Base-by-base conservation (phyloP, 768 basidiomycete genomes). In the Coprinopsis strossmayeri region DNA sequence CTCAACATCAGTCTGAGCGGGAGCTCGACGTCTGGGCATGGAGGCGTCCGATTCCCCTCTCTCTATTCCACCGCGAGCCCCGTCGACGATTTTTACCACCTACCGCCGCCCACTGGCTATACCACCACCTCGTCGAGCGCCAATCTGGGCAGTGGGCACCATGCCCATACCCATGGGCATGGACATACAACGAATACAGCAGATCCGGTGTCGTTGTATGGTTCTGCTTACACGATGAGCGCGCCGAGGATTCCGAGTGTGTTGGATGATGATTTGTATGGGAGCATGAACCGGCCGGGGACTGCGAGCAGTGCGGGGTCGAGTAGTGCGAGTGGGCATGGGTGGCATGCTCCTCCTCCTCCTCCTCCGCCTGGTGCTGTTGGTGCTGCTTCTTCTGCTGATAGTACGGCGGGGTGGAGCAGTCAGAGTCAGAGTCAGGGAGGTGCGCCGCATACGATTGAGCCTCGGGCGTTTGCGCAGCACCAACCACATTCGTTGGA, bases 21-120 rank as follows among this genome's bases (percentile, higher is more conserved):
- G 9, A 9, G 21, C 40, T 5, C 21, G 4, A n/a, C n/a, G n/a
- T n/a, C n/a, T n/a, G n/a, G n/a, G n/a, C n/a, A n/a, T n/a, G n/a
- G n/a, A 5, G 43, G 43, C 18, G 12, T 23, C 28, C 27, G 50
- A 17, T 53, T 53, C 17, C 49, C 55, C 5, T 51, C 62, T 9
- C 52, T 24, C 59, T 35, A 11, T 63, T 68, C 10, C 48, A 56
- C 27, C 63, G 63, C 15, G 49, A 67, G 4, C 63, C 39, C 55
- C 11, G 53, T 63, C 11, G 73, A 76, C 30, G 70, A 72, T 26
- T 72, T 76, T 53, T 53, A 72, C 27, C 69, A 77, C 40, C 65
- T 54, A 0, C 66, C 75, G 0, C 61, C 69, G 0, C 65, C 70
- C 2, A 55, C 69, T 21, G 57, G 59, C 39, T 55, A 50, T 51